Evolutionary conservation across 2,329 filamentous ascomycete genomes (phyloP).

Genomic region (Purpureocillium takamizusanense): DNA sequence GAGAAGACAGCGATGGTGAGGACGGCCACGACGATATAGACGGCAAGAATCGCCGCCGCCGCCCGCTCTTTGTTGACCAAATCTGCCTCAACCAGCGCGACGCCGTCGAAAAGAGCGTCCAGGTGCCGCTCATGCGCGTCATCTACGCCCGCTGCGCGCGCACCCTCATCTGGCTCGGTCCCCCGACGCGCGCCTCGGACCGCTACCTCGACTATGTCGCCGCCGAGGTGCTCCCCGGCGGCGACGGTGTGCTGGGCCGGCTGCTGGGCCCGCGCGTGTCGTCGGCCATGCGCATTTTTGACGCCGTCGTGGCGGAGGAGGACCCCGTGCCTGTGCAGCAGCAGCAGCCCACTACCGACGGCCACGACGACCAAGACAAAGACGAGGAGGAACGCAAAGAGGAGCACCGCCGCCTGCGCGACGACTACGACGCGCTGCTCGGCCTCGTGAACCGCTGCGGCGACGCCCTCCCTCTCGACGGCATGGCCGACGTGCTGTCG

Average conservation of each 20-base stretch:
- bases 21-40: too few species aligned
- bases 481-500: slow-evolving; percentile 16
- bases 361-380: slow-evolving; percentile 5
- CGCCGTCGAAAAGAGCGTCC: slow-evolving; percentile 13
- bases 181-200: slow-evolving; percentile 11
- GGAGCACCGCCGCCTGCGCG: neutral
- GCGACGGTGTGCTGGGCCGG: slow-evolving; percentile 9
- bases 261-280: slow-evolving; percentile 13
- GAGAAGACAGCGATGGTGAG: too few species aligned
- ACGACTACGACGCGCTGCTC: slow-evolving; percentile 19
- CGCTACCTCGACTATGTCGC: slow-evolving; percentile 11
- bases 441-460: slow-evolving; percentile 12
- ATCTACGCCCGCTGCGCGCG: slow-evolving; percentile 16
- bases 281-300: slow-evolving; percentile 16
- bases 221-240: slow-evolving; percentile 2
- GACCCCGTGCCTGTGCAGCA: too few species aligned
- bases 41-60: neutral
- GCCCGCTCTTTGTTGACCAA: slow-evolving; percentile 20
- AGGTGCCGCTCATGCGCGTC: slow-evolving; percentile 19
- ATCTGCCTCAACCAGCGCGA: slow-evolving; percentile 21
- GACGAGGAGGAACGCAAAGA: slow-evolving; percentile 5
- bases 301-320: slow-evolving; percentile 15
- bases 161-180: slow-evolving; percentile 19
- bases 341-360: too few species aligned
- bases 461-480: slow-evolving; percentile 14